A percentile compares a stretch with the other conserved stretches of the same genome.
Conservation (phyloP, 2,329 filamentous ascomycete species). For the Alternaria rosae region DNA sequence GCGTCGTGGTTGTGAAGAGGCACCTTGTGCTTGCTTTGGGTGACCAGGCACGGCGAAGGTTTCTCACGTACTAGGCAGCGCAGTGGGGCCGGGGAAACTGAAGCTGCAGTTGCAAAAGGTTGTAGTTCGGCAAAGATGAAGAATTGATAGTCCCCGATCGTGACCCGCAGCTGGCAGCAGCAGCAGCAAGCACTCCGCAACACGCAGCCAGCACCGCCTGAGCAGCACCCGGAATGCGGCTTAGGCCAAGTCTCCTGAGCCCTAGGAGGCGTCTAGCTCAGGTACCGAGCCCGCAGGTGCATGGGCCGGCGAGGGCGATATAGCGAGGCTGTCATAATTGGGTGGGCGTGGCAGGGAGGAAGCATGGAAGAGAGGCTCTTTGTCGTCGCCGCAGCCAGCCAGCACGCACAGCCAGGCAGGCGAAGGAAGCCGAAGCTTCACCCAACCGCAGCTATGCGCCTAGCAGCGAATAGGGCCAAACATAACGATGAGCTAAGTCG, state of each 20-base stretch:
- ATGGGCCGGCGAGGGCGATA: constrained; percentile 38
- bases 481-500: constrained; percentile 36
- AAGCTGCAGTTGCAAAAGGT: constrained; percentile 38
- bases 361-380: constrained; percentile 31
- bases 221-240: constrained; percentile 36
- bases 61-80: constrained; percentile 37
- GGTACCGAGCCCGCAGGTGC: constrained; percentile 42
- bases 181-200: constrained; percentile 3
- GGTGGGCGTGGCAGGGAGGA: constrained; percentile 40
- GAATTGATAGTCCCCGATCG: constrained; percentile 43
- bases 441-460: constrained; percentile 20
- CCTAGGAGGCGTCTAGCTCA: constrained; percentile 35
- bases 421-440: constrained; percentile 35
- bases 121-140: constrained; percentile 37
- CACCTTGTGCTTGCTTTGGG: constrained; percentile 26
- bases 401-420: constrained; percentile 23
- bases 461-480: constrained; percentile 29
- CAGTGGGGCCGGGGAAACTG: constrained; percentile 40
- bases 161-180: constrained; percentile 33
- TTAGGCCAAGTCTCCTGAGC: constrained; percentile 23
- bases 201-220: constrained; percentile 19
- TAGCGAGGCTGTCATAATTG: constrained; percentile 44
- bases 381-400: constrained; percentile 19
- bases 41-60: constrained; percentile 33
- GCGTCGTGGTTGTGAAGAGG: constrained; percentile 28